Conservation (phyloP, 805 yeast genomes). For the Dipodascus albidus region DNA sequence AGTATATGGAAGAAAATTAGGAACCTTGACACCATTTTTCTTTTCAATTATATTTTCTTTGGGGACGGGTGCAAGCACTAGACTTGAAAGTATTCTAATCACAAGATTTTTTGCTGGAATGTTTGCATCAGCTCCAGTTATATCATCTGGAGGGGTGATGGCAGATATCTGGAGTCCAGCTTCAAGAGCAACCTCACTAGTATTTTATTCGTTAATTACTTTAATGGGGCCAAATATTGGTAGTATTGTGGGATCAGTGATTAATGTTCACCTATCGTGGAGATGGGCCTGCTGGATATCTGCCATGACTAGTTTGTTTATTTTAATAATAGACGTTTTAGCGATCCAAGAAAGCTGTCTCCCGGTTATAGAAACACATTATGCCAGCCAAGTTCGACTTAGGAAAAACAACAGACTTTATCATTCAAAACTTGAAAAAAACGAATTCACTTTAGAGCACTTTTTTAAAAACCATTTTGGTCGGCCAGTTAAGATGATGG, state of each 20-base stretch:
- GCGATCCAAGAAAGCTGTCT: slow-evolving; percentile 28
- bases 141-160: slow-evolving; percentile 48
- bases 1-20: slow-evolving; percentile 35
- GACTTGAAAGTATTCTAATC: slow-evolving; percentile 39
- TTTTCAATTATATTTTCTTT: slow-evolving; percentile 33
- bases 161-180: slow-evolving; percentile 45
- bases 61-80: slow-evolving; percentile 39
- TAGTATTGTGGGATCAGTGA: slow-evolving; percentile 32
- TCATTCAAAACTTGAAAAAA: slow-evolving; percentile 89
- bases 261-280: slow-evolving; percentile 35
- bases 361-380: slow-evolving; percentile 41
- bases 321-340: slow-evolving; percentile 29
- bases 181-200: slow-evolving; percentile 42
- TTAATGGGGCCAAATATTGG: slow-evolving; percentile 33
- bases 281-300: slow-evolving; percentile 45
- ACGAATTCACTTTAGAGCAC: slow-evolving; percentile 57
- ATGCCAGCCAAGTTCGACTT: slow-evolving; percentile 58
- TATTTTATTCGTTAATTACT: slow-evolving; percentile 36
- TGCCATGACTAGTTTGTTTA: slow-evolving; percentile 31
- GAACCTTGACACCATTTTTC: slow-evolving; percentile 33
- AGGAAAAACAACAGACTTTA: slow-evolving; percentile 74
- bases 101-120: slow-evolving; percentile 51
- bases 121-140: slow-evolving; percentile 49
- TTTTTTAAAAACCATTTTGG: slow-evolving; percentile 59
- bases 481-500: slow-evolving; percentile 69